Evolutionary conservation across 116 monocot genomes (phyloP).

Genomic region (Zostera marina): DNA sequence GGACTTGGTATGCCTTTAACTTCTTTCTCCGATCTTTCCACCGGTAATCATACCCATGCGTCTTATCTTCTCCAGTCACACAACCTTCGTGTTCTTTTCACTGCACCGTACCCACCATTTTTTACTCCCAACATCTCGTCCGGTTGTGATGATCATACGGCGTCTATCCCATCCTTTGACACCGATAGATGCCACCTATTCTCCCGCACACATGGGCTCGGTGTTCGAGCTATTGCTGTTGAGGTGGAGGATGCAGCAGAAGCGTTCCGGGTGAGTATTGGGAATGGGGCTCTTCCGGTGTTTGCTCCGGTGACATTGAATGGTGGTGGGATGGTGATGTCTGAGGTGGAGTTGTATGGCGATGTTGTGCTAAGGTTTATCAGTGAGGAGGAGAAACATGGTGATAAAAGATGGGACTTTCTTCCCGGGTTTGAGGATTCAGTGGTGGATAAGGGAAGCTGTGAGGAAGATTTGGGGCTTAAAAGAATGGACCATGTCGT

Average conservation of each 20-base stretch:
- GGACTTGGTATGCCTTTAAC: constrained; percentile 60
- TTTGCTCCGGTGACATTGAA: constrained; percentile 37
- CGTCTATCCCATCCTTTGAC: constrained; percentile 66
- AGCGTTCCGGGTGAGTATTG: constrained; percentile 14
- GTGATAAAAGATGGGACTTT: constrained; percentile 16
- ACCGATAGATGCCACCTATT: constrained; percentile 20
- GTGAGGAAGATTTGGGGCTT: constrained; percentile 31
- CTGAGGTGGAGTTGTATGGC: constrained; percentile 90
- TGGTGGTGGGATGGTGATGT: constrained; percentile 18
- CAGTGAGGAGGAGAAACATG: not conserved
- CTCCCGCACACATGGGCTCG: constrained; percentile 46
- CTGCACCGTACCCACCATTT: constrained; percentile 37
- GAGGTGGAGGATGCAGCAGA: constrained; percentile 29
- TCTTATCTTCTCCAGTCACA: constrained; percentile 61
- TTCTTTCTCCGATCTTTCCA: constrained; percentile 68
- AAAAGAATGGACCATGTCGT: constrained; percentile 70
- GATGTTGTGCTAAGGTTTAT: constrained; percentile 86
- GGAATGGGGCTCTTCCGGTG: constrained; percentile 35
- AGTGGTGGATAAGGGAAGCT: not conserved
- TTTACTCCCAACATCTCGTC: not conserved
- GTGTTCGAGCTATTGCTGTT: constrained; percentile 48
- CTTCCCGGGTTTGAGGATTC: constrained; percentile 66
- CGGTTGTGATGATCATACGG: constrained; percentile 16
- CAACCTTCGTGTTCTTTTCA: constrained; percentile 62
- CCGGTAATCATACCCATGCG: constrained; percentile 57